These are phyloP conservation scores for Hyaloscypha variabilis DNA, from an alignment of 495 filamentous ascomycete species.

Conservation along the genomic window DNA sequence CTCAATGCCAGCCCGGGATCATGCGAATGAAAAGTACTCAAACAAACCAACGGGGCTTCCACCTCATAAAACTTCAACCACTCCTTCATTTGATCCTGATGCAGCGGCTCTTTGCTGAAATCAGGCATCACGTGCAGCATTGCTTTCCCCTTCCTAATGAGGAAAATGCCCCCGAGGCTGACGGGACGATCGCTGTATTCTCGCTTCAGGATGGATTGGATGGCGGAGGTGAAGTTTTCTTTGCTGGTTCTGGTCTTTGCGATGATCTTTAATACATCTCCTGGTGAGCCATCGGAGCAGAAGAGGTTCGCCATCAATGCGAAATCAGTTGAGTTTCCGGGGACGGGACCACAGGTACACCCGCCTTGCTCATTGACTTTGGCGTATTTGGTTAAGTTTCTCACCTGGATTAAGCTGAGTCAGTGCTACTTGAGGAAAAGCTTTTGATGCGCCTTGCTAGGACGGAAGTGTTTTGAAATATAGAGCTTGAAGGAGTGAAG, in stretches of 20 bases:
- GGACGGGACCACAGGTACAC: constrained; percentile 23
- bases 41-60: constrained; percentile 39
- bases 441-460: too few species aligned
- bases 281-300: constrained; percentile 35
- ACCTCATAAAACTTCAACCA: constrained; percentile 44
- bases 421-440: too few species aligned
- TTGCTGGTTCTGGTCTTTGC: constrained; percentile 34
- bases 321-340: constrained; percentile 32
- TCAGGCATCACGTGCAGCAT: constrained; percentile 50
- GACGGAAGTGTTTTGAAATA: too few species aligned
- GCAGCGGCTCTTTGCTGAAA: constrained; percentile 39
- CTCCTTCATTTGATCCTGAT: constrained; percentile 31
- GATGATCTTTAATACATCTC: constrained; percentile 38
- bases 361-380: constrained; percentile 28
- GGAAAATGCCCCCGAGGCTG: constrained; percentile 42
- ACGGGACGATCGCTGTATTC: constrained; percentile 37
- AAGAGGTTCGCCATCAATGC: constrained; percentile 45
- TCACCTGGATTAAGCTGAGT: not conserved
- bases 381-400: constrained; percentile 19
- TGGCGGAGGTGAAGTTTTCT: constrained; percentile 38
- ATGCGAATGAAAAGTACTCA: constrained; percentile 43
- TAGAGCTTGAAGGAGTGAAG: too few species aligned
- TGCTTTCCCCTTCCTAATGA: constrained; percentile 38
- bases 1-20: constrained; percentile 39
- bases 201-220: constrained; percentile 33